Base-by-base conservation (phyloP, 2,329 filamentous ascomycete species). In the Trichoderma gracile region DNA sequence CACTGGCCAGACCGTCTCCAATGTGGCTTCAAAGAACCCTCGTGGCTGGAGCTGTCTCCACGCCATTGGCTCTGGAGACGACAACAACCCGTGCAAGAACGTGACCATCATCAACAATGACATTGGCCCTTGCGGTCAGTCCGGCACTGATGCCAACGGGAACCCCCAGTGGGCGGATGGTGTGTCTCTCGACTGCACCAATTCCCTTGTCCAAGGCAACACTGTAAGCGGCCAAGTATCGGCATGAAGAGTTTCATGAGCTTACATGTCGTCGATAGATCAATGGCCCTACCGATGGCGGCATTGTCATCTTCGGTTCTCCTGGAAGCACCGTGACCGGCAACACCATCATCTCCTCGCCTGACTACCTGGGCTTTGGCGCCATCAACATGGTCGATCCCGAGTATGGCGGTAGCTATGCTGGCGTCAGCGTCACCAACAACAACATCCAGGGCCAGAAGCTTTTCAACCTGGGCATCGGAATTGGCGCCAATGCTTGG, bases 11-110 rank as follows among this genome's bases (percentile, higher is more conserved):
- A 52, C 66, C 1, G 67, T 72, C 49, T 64, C 61, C 42, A 65
- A 71, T 45, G 66, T 66, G 5, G 66, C 67, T 10, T 68, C 68
- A 14, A 65, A 59, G 45, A 69, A 71, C 59, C 69, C 70, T 9
- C 66, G 70, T 6, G 69, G 69, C 27, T 72, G 70, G 70, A 72
- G 70, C 57, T 72, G 70, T 52, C 60, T 72, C 27, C 70, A 71
- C 40, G 56, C 68, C 23, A 72, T 71, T 56, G 70, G 69, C n/a
- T 68, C 66, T 21, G 70, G 70, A 8, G 53, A 67, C 21, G 65
- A 66, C n/a, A 54, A 43, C 25, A 68, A 63, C 27, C 70, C 70
- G 15, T 72, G 70, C 55, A 65, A 60, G 46, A 65, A 69, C 19
- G 70, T 67, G 25, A 70, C 59, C 5, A 65, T 72, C 15, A 67